Conservation (phyloP, 345 rosid species). For the Salix brachista region DNA sequence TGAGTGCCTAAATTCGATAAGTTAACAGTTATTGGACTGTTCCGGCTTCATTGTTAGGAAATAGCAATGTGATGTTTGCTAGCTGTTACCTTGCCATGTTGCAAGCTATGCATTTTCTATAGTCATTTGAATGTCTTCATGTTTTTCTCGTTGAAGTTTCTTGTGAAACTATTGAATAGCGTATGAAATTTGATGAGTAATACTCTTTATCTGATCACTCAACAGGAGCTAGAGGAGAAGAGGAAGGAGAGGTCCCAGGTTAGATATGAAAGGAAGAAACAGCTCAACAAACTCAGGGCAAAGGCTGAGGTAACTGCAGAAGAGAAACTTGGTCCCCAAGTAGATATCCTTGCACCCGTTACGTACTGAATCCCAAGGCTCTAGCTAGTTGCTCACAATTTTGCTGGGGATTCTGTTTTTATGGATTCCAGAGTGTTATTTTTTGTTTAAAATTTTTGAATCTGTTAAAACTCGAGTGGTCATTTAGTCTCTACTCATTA, state of each 20-base stretch:
- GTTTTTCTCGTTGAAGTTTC: too few relatives aligned
- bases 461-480: not conserved
- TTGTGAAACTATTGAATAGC: too few relatives aligned
- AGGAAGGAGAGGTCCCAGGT: conserved; percentile 71
- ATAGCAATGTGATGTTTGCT: too few relatives aligned
- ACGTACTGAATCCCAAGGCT: conserved; percentile 31
- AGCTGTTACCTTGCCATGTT: too few relatives aligned
- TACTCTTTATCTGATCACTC: not conserved
- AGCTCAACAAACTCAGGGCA: conserved; percentile 59
- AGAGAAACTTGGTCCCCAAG: conserved; percentile 71
- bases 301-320: conserved; percentile 81
- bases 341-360: conserved; percentile 58
- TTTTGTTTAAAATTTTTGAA: not conserved
- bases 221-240: conserved; percentile 75
- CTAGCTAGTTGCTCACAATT: conserved; percentile 7
- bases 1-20: too few relatives aligned
- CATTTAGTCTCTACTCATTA: not conserved
- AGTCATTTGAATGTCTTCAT: too few relatives aligned
- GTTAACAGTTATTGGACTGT: too few relatives aligned
- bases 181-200: not conserved
- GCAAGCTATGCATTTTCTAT: too few relatives aligned
- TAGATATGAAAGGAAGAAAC: conserved; percentile 72
- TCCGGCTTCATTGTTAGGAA: too few relatives aligned
- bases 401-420: conserved; percentile 1
- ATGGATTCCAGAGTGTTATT: not conserved